Evolutionary conservation across 257 asterid genomes (phyloP).

Genomic region (Penstemon davidsonii): DNA sequence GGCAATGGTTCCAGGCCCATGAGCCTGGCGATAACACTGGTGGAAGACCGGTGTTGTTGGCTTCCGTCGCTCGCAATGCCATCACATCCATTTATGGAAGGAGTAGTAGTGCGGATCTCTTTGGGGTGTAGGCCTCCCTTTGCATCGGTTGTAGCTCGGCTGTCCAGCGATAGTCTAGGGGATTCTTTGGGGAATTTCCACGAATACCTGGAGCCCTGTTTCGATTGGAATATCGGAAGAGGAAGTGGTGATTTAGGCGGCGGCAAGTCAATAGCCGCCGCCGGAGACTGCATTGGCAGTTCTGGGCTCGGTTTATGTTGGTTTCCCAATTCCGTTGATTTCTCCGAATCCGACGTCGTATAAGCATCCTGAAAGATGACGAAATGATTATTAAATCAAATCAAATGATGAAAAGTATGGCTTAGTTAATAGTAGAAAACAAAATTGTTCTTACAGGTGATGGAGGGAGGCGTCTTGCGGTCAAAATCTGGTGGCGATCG

Average conservation of each 20-base stretch:
- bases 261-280: slow-evolving; percentile 34
- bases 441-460: slow-evolving; percentile 37
- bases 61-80: slow-evolving; percentile 45
- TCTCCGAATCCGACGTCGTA: slow-evolving; percentile 56
- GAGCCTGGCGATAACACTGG: slow-evolving; percentile 84
- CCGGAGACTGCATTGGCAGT: slow-evolving; percentile 10
- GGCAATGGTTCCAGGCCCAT: slow-evolving; percentile 89
- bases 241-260: slow-evolving; percentile 65
- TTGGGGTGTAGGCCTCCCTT: slow-evolving; percentile 85
- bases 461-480: slow-evolving; percentile 70
- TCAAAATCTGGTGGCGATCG: slow-evolving; percentile 74
- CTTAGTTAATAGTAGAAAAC: background rate
- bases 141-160: slow-evolving; percentile 88
- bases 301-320: slow-evolving; percentile 37
- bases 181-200: slow-evolving; percentile 85
- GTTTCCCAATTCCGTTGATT: slow-evolving; percentile 45
- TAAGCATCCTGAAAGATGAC: slow-evolving; percentile 41
- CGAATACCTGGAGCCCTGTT: slow-evolving; percentile 60
- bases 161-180: slow-evolving; percentile 89
- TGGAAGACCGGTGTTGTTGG: slow-evolving; percentile 53
- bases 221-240: slow-evolving; percentile 49
- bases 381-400: background rate
- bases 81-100: slow-evolving; percentile 37
- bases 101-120: slow-evolving; percentile 58
- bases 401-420: background rate